Conservation (phyloP, 2,329 filamentous ascomycete species). For the Colletotrichum camelliae region DNA sequence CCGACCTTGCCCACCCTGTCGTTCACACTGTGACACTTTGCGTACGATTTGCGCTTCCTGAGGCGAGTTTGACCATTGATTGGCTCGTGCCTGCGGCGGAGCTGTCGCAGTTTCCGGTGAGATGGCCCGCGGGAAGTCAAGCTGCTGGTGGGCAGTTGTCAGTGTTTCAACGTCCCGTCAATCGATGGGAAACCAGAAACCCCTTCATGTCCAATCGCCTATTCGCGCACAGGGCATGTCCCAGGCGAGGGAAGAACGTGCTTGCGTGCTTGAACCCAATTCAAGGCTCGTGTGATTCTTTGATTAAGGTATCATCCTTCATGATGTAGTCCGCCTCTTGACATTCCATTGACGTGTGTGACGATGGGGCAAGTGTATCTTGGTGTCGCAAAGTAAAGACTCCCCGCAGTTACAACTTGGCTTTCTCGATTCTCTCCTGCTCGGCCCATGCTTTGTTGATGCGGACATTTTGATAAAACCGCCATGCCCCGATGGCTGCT, state of each 20-base stretch:
- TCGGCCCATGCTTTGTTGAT: constrained; percentile 75
- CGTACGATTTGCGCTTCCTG: not conserved
- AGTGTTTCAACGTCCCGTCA: not conserved
- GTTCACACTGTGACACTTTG: not conserved
- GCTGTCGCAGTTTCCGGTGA: not conserved
- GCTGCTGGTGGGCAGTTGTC: not conserved
- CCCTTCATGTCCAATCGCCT: not conserved
- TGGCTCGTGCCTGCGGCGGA: not conserved
- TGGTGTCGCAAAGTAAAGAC: not conserved
- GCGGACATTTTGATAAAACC: constrained; percentile 72
- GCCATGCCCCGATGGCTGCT: constrained; percentile 70
- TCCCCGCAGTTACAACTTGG: constrained; percentile 39
- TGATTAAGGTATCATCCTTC: not conserved
- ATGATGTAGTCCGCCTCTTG: not conserved
- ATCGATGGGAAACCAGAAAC: not conserved
- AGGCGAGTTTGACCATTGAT: not conserved
- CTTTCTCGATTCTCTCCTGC: constrained; percentile 53
- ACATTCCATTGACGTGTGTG: not conserved
- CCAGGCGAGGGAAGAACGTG: not conserved
- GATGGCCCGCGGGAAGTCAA: not conserved
- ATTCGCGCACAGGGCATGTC: not conserved
- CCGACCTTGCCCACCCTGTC: not conserved
- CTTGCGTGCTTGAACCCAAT: not conserved
- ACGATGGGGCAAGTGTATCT: not conserved
- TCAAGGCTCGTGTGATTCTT: not conserved